Evolutionary conservation across 495 filamentous ascomycete genomes (phyloP), one percentile per base, ranked within the genome.

Genomic region (Penicillium nucicola): DNA sequence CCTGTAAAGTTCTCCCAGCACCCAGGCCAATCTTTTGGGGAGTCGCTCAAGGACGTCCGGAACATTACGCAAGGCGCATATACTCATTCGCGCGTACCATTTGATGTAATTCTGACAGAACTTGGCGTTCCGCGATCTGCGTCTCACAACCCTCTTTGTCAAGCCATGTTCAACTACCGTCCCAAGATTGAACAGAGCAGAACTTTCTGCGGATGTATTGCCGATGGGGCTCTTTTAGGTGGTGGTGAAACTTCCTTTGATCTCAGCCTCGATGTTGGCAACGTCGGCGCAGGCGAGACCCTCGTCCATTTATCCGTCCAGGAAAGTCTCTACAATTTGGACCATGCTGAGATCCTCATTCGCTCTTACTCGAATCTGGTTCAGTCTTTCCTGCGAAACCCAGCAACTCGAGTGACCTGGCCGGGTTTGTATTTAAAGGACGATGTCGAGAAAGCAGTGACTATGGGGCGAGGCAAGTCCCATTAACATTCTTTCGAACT

Each of bases 151-250:
- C 68, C 65, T 1, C 37, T 65, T 14, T 82, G 71, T 50, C 74
- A 77, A 31, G 60, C 57, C 0, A 61, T 74, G n/a, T 52, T 74
- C 42, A 64, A 76, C 45, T 80, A 74, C 52, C 68, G 68, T 11
- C 53, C 43, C 22, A 60, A 54, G 14, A 50, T 52, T 32, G 44
- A 53, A 3, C 43, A 57, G 12, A 53, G 40, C 1, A 41, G 61
- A 4, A 25, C 34, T 1, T 58, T 64, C 20, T 64, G 61, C 31
- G 61, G 58, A 1, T 58, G 54, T 22, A 9, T 31, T 7, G 55
- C 57, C 2, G 17, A 52, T 12, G 57, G 52, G 2, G 38, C 54
- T 5, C 32, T 65, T 1, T 45, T 69, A 8, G 49, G 55, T 3
- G 50, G 59, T 32, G 62, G 64, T 10, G 54, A 62, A 15, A 64